Base-by-base conservation (phyloP, 257 asterid genomes). In the Penstemon newberryi region DNA sequence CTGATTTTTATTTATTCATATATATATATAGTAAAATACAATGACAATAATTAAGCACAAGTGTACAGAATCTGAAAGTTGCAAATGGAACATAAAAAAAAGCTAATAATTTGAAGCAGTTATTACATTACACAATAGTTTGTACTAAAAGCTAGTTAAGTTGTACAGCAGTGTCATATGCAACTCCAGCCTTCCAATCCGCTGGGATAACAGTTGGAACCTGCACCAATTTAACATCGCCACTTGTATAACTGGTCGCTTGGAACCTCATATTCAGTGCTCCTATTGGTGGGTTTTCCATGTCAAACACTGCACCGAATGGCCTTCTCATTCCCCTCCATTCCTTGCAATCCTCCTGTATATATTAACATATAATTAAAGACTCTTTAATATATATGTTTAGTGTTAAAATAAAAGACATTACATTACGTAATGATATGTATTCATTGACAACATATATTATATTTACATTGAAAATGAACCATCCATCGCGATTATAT, bases 291-390 rank as follows among this genome's bases (percentile, higher is more conserved):
- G 97, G 95, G 71, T 72, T 77, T 13, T 75, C 75, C 13, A 59
- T 38, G 71, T 90, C 97, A 73, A 82, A 90, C 4, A 85, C 95
- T 10, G 87, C 77, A 6, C 97, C 97, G 19, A 37, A 87, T 0
- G 74, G 87, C 70, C 78, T 83, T 6, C 95, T 65, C 97, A 91
- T 91, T 0, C 78, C 75, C 69, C 78, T 81, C 97, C 96, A 91
- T 40, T 89, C 82, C 75, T 87, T 84, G 74, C 89, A 80, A 64
- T 88, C 83, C 68, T 82, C 88, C 95, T 79, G 10, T 39, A 42
- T 11, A 9, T 4, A 0, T 15, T n/a, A n/a, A n/a, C n/a, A n/a
- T n/a, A n/a, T n/a, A n/a, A n/a, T n/a, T n/a, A n/a, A n/a, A n/a
- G n/a, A n/a, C n/a, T n/a, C n/a, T n/a, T n/a, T n/a, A n/a, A n/a